These are phyloP conservation scores for Geum urbanum DNA, from an alignment of 306 rosid genomes.

Conservation along the genomic window DNA sequence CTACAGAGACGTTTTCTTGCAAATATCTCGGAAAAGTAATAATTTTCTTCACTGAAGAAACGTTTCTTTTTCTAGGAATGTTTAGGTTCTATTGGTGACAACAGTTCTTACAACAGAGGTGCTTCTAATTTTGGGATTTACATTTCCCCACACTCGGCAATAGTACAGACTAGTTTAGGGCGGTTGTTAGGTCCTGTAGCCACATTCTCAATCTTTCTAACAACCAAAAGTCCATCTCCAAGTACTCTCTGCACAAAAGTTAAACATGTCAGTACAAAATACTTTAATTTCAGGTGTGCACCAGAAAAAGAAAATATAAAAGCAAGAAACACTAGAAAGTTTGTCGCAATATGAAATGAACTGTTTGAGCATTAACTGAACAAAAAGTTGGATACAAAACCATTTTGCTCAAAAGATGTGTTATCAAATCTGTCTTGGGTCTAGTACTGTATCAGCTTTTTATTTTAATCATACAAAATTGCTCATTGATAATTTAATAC, in stretches of 20 bases:
- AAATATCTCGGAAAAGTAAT: background rate
- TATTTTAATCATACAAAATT: background rate
- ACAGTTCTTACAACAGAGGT: background rate
- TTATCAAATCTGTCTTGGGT: background rate
- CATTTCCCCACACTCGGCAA: slow-evolving; percentile 98
- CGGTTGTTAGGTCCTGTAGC: slow-evolving; percentile 91
- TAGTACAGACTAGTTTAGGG: slow-evolving; percentile 76
- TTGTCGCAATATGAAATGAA: background rate
- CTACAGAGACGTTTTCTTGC: too few species aligned
- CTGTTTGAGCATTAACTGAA: background rate
- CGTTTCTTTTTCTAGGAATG: background rate
- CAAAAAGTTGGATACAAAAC: background rate
- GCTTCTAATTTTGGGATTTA: slow-evolving; percentile 24
- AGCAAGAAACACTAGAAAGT: background rate
- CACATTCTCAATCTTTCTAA: slow-evolving; percentile 94
- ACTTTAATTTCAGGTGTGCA: background rate
- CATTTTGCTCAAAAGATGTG: background rate
- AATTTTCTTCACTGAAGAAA: background rate
- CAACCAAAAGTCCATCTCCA: slow-evolving; percentile 96
- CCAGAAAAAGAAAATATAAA: background rate
- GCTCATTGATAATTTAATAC: background rate
- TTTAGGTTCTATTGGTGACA: slow-evolving; percentile 11
- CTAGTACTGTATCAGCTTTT: background rate
- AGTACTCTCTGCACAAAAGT: slow-evolving; percentile 73
- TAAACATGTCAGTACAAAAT: background rate